Conservation (phyloP, 345 rosid species). For the Salix arbutifolia region DNA sequence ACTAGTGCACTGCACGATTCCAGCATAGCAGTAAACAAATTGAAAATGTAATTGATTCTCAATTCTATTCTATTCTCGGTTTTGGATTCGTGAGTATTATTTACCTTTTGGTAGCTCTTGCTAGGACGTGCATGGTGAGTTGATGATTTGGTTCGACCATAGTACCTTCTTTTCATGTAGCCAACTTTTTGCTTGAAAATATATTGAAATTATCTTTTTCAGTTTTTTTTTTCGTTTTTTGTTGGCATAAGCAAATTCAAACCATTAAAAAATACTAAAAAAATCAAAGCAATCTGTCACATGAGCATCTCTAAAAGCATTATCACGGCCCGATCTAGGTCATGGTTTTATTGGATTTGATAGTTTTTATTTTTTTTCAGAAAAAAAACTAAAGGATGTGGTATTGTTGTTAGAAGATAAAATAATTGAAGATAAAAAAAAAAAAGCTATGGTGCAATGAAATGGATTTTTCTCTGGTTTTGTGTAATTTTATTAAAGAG, state of each 20-base stretch:
- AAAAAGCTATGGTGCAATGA: too few species aligned
- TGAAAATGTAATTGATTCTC: neutral
- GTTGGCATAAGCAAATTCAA: too few species aligned
- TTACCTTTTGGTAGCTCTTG: neutral
- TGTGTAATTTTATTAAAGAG: too few species aligned
- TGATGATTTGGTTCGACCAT: neutral
- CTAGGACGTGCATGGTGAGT: neutral
- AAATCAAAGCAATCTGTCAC: neutral
- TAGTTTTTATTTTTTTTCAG: too few species aligned
- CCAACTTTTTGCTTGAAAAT: neutral
- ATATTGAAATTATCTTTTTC: too few species aligned
- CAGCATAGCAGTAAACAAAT: neutral
- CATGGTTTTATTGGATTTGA: too few species aligned
- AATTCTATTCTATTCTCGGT: neutral
- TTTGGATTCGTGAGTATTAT: neutral
- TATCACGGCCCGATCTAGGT: neutral
- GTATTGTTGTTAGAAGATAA: too few species aligned
- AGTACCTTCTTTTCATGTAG: neutral
- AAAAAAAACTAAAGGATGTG: too few species aligned
- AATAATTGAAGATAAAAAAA: too few species aligned
- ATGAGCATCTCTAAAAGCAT: neutral
- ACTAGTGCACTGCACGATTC: neutral
- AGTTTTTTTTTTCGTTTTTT: too few species aligned
- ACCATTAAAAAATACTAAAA: too few species aligned
- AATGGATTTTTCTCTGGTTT: too few species aligned